A percentile compares a stretch with the other conserved stretches of the same genome.
Conservation (phyloP, 768 basidiomycete genomes). For the Lentinula boryana region DNA sequence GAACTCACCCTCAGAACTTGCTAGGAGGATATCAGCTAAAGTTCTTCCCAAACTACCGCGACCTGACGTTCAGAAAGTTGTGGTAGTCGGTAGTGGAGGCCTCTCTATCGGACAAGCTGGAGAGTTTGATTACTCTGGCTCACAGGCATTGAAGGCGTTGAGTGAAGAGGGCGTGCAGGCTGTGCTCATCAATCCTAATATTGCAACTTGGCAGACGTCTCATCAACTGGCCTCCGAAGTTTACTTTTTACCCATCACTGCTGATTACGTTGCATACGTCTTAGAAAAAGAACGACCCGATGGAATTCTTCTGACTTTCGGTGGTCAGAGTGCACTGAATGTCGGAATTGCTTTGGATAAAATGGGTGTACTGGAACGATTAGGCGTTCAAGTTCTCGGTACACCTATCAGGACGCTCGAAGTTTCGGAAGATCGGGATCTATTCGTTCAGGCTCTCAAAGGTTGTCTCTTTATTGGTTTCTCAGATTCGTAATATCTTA, state of each 20-base stretch:
- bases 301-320: constrained; percentile 95
- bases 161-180: constrained; percentile 92
- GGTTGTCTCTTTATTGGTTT: constrained; percentile 40
- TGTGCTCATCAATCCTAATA: constrained; percentile 97
- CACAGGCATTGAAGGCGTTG: constrained; percentile 96
- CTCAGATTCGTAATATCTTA: not conserved
- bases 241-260: constrained; percentile 94
- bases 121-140: constrained; percentile 99
- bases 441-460: constrained; percentile 94
- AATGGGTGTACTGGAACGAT: constrained; percentile 91
- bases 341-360: constrained; percentile 95
- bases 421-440: constrained; percentile 93
- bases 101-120: constrained; percentile 97
- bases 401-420: constrained; percentile 94
- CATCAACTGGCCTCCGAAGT: constrained; percentile 96
- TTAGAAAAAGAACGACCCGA: constrained; percentile 98
- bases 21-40: constrained; percentile 87
- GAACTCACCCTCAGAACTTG: constrained; percentile 92
- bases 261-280: constrained; percentile 98
- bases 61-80: constrained; percentile 89
- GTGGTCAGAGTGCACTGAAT: constrained; percentile 96
- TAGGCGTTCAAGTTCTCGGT: constrained; percentile 90
- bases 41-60: constrained; percentile 90
- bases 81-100: constrained; percentile 95
- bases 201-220: constrained; percentile 99